These are phyloP conservation scores for Termitomyces sp. DNA, from an alignment of 1,284 basidiomycete species.

Conservation along the genomic window DNA sequence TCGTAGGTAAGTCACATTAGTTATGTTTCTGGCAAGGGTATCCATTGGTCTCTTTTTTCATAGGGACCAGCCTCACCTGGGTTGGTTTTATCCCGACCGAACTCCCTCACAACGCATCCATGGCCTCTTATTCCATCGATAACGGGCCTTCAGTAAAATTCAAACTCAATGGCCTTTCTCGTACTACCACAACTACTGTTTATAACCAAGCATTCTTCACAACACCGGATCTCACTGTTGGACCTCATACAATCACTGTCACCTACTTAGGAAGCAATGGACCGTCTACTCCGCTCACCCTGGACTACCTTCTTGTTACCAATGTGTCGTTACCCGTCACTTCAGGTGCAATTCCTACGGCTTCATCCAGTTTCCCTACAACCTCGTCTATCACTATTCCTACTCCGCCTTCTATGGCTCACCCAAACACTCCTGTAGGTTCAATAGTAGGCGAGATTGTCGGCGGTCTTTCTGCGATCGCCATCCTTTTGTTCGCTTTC, in stretches of 20 bases:
- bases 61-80: constrained; percentile 10
- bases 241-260: constrained; percentile 15
- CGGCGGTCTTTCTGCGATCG: constrained; percentile 3
- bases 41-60: background rate
- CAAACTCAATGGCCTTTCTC: constrained; percentile 8
- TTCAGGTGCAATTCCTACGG: background rate
- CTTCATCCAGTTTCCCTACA: background rate
- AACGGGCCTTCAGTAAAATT: constrained; percentile 3
- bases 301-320: constrained; percentile 5
- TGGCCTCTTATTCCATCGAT: constrained; percentile 16
- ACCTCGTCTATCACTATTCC: background rate
- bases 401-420: background rate
- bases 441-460: constrained; percentile 7
- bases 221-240: constrained; percentile 7
- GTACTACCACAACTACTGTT: background rate
- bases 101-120: constrained; percentile 6
- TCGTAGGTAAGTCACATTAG: constrained; percentile 24
- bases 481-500: background rate
- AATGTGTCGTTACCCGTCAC: background rate
- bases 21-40: background rate
- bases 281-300: constrained; percentile 16
- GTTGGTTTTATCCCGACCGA: constrained; percentile 16
- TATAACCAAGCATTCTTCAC: constrained; percentile 18
- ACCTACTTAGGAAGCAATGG: constrained; percentile 13
- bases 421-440: constrained; percentile 1